Conservation (phyloP, 495 filamentous ascomycete species). For the Hypoxylon cercidicola region DNA sequence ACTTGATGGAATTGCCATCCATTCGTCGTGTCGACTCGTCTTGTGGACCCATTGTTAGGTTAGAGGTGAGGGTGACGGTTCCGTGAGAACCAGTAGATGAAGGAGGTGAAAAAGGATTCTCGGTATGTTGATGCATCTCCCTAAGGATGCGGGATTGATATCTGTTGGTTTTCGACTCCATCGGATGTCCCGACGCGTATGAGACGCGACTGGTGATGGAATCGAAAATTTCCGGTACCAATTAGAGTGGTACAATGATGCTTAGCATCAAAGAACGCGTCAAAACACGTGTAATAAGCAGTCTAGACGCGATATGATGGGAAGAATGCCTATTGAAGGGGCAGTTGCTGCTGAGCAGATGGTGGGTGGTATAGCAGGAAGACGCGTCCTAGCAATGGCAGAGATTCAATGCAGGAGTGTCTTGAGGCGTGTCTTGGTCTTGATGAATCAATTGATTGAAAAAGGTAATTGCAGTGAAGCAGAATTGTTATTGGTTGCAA, state of each 20-base stretch:
- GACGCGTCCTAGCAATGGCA: conserved; percentile 33
- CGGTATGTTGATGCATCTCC: conserved; percentile 50
- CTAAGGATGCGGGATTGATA: conserved; percentile 51
- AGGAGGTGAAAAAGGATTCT: conserved; percentile 61
- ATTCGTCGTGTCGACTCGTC: conserved; percentile 57
- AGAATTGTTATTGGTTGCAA: conserved; percentile 19
- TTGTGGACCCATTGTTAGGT: conserved; percentile 57
- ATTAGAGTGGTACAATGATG: conserved; percentile 21
- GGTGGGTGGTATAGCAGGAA: conserved; percentile 10
- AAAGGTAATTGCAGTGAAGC: conserved; percentile 29
- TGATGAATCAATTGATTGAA: conserved; percentile 20
- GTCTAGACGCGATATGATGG: background rate
- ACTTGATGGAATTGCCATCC: conserved; percentile 33
- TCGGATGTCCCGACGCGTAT: conserved; percentile 24
- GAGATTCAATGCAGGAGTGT: conserved; percentile 22
- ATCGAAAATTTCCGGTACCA: conserved; percentile 24
- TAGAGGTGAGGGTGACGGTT: conserved; percentile 60
- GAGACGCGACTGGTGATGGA: conserved; percentile 34
- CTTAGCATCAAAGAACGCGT: conserved; percentile 27
- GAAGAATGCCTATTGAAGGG: conserved; percentile 10
- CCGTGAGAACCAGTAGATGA: conserved; percentile 64
- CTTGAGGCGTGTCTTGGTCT: conserved; percentile 1
- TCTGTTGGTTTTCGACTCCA: conserved; percentile 43
- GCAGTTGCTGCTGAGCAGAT: conserved; percentile 18
- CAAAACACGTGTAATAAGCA: conserved; percentile 15